Percentiles rank a stretch among this genome's conserved stretches.
Conservation (phyloP, 148 eudicot genomes). For the Talinum fruticosum region DNA sequence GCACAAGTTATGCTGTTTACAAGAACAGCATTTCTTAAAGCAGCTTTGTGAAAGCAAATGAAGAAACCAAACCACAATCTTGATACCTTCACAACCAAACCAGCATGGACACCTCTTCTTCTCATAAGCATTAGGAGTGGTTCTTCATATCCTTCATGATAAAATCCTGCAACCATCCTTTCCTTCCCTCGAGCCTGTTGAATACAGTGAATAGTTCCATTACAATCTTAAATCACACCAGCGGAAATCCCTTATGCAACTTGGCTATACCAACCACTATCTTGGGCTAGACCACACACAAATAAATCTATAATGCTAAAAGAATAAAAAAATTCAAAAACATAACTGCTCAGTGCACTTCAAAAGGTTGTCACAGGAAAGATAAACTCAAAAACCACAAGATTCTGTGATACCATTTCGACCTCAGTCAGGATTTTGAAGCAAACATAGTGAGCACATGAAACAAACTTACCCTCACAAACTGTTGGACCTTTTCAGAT, state of each 20-base stretch:
- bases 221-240: slow-evolving; percentile 1
- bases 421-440: neutral
- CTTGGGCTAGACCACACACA: neutral
- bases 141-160: slow-evolving; percentile 97
- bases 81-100: slow-evolving; percentile 86
- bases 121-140: slow-evolving; percentile 96
- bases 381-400: neutral
- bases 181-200: slow-evolving; percentile 82
- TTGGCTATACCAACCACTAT: neutral
- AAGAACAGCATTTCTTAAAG: neutral
- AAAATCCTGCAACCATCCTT: slow-evolving; percentile 90
- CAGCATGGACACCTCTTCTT: slow-evolving; percentile 89
- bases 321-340: neutral
- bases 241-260: neutral
- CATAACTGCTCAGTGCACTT: neutral
- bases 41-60: neutral
- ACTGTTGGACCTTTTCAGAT: slow-evolving; percentile 92
- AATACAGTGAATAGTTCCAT: slow-evolving; percentile 8
- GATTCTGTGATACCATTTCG: neutral
- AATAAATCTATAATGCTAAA: too few species aligned
- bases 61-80: slow-evolving; percentile 1
- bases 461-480: slow-evolving; percentile 64
- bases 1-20: too few species aligned
- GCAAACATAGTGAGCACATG: neutral
- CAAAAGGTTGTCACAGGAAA: neutral